phyloP scores from a whole-genome alignment of 2,329 filamentous ascomycete genomes.

The Biscogniauxia mediterranea region DNA sequence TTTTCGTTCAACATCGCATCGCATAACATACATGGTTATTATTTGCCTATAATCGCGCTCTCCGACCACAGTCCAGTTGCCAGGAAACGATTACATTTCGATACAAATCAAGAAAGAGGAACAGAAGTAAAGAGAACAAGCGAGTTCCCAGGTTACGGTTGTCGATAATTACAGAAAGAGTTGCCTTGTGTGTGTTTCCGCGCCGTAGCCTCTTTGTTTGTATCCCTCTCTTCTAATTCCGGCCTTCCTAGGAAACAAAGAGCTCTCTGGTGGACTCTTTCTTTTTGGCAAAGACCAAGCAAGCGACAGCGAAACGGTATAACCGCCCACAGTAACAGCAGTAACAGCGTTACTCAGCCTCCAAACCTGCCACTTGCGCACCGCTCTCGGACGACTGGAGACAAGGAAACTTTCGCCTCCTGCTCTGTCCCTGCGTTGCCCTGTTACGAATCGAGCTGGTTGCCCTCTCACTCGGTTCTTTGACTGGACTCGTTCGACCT shows the following conservation, averaged over 20 bases:
- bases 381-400: conserved; percentile 22
- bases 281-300: background rate
- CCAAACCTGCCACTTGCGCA: background rate
- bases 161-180: background rate
- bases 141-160: background rate
- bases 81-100: background rate
- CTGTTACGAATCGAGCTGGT: conserved; percentile 13
- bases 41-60: conserved; percentile 7
- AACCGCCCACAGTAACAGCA: background rate
- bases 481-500: conserved; percentile 11
- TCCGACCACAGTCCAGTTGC: background rate
- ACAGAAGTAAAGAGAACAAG: background rate
- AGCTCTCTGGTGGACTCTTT: background rate
- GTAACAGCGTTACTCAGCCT: conserved; percentile 4
- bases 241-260: background rate
- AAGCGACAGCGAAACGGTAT: background rate
- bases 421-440: conserved; percentile 9
- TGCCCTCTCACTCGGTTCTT: conserved; percentile 12
- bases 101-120: background rate
- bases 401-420: conserved; percentile 20
- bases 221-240: background rate
- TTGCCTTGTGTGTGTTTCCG: background rate
- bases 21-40: conserved; percentile 5
- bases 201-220: background rate
- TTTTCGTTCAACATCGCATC: conserved; percentile 6